These are phyloP conservation scores for Saccharomycopsis sp. DNA, from an alignment of 805 yeast species.

Conservation along the genomic window DNA sequence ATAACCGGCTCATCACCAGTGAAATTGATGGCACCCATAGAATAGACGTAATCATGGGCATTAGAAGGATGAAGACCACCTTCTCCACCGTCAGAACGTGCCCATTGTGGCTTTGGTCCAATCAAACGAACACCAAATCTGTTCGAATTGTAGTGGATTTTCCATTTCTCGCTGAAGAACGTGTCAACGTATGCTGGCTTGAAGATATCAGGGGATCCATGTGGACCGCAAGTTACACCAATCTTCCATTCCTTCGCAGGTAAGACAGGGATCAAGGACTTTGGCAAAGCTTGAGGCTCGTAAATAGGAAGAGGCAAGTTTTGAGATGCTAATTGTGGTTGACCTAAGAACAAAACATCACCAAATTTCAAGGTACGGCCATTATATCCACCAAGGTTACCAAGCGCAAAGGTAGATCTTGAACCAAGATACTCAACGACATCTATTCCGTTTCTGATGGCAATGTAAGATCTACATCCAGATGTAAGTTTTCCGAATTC, in stretches of 20 bases:
- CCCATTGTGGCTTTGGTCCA: slow-evolving; percentile 97
- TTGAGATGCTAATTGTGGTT: slow-evolving; percentile 61
- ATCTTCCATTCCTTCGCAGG: slow-evolving; percentile 61
- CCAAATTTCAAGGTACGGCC: slow-evolving; percentile 90
- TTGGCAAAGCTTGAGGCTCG: slow-evolving; percentile 40
- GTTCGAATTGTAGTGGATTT: slow-evolving; percentile 94
- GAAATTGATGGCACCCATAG: slow-evolving; percentile 89
- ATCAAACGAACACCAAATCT: slow-evolving; percentile 91
- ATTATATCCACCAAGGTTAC: slow-evolving; percentile 82
- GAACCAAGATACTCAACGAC: slow-evolving; percentile 92
- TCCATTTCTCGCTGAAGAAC: slow-evolving; percentile 79
- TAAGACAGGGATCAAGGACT: slow-evolving; percentile 46
- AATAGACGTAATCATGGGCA: slow-evolving; percentile 95
- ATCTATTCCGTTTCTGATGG: slow-evolving; percentile 89
- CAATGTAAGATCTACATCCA: slow-evolving; percentile 88
- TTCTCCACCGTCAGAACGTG: slow-evolving; percentile 93
- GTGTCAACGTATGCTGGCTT: slow-evolving; percentile 63
- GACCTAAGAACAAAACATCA: slow-evolving; percentile 83
- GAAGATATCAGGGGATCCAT: slow-evolving; percentile 95
- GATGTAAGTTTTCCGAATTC: slow-evolving; percentile 70
- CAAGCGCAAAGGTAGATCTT: slow-evolving; percentile 77
- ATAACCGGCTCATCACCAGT: slow-evolving; percentile 99
- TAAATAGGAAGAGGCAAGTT: slow-evolving; percentile 66
- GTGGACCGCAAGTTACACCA: slow-evolving; percentile 96
- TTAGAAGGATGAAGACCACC: slow-evolving; percentile 99